These are phyloP conservation scores for Chenopodium quinoa DNA, from an alignment of 148 eudicot species.

Conservation along the genomic window DNA sequence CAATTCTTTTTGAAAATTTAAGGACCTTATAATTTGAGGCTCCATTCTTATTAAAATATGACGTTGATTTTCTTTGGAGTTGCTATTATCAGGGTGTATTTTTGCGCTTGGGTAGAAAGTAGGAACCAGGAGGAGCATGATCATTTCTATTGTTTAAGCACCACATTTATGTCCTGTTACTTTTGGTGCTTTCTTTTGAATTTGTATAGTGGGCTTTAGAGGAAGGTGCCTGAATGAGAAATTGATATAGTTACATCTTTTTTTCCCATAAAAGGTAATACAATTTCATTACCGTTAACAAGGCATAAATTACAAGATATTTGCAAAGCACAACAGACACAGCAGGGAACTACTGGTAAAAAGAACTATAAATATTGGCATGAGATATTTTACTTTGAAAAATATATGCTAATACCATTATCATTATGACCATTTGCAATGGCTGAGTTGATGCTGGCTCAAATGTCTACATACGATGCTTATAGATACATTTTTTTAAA, in stretches of 20 bases:
- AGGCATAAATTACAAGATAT: background rate
- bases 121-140: background rate
- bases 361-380: background rate
- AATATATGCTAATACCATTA: too few species aligned
- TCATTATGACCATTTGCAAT: too few species aligned
- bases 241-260: too few species aligned
- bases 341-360: too few species aligned
- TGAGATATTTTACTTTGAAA: too few species aligned
- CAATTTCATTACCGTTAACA: too few species aligned
- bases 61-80: background rate
- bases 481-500: too few species aligned
- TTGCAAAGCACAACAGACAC: background rate
- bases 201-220: background rate
- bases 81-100: background rate
- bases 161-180: background rate
- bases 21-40: background rate
- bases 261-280: background rate
- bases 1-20: background rate
- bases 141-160: background rate
- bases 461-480: too few species aligned
- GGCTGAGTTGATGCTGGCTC: too few species aligned
- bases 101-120: background rate
- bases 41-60: background rate
- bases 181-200: background rate
- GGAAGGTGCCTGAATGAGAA: background rate